These are phyloP conservation scores for Fusarium proliferatum DNA, from an alignment of 2,329 filamentous ascomycete species.

Conservation along the genomic window DNA sequence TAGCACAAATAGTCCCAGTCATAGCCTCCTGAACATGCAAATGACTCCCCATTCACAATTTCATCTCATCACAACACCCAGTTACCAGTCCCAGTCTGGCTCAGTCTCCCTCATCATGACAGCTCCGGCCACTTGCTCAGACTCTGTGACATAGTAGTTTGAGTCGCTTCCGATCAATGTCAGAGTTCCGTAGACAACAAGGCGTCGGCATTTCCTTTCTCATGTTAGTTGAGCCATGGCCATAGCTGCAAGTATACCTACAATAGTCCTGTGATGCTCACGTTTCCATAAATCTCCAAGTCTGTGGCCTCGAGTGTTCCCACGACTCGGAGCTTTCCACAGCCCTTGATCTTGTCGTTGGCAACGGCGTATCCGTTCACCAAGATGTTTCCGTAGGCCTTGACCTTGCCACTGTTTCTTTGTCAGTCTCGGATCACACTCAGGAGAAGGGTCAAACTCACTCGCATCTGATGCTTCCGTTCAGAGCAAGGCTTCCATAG, in stretches of 20 bases:
- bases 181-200: conserved; percentile 59
- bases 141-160: conserved; percentile 56
- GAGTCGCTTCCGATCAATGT: conserved; percentile 59
- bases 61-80: background rate
- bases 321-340: conserved; percentile 58
- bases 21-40: background rate
- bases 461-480: conserved; percentile 57
- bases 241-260: conserved; percentile 39
- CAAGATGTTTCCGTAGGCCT: conserved; percentile 59
- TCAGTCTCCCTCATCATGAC: conserved; percentile 56
- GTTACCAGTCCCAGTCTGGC: conserved; percentile 54
- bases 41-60: background rate
- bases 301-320: conserved; percentile 57
- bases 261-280: conserved; percentile 59
- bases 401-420: conserved; percentile 54
- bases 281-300: conserved; percentile 60
- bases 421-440: background rate
- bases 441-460: conserved; percentile 40
- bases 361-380: conserved; percentile 54
- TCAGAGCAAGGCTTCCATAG: conserved; percentile 57
- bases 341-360: conserved; percentile 58
- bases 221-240: conserved; percentile 1
- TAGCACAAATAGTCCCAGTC: background rate
- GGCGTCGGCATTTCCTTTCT: conserved; percentile 54
- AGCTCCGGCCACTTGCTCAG: conserved; percentile 56